phyloP scores from a whole-genome alignment of 495 filamentous ascomycete genomes.

The Jackrogersella minutella region DNA sequence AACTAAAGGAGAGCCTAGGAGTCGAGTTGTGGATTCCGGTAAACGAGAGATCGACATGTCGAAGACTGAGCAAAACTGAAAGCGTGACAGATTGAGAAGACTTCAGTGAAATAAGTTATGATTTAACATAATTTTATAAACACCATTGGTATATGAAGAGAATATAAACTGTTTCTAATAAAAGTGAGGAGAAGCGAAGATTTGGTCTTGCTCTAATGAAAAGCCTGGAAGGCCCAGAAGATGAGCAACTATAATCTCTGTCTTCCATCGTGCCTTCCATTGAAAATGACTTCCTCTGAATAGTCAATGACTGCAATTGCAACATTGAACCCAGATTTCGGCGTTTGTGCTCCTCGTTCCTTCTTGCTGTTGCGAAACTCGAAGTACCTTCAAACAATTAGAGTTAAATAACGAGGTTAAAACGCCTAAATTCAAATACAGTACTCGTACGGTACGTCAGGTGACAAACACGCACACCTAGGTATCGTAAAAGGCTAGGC shows the following conservation, averaged over 20 bases:
- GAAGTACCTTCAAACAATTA: not conserved
- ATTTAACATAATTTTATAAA: no score
- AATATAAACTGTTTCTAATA: not conserved
- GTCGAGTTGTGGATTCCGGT: slow-evolving; percentile 67
- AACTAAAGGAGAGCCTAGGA: slow-evolving; percentile 75
- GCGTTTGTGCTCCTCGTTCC: not conserved
- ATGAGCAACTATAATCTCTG: not conserved
- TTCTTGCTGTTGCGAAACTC: not conserved
- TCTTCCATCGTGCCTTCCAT: slow-evolving; percentile 14
- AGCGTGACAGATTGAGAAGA: not conserved
- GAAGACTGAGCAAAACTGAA: not conserved
- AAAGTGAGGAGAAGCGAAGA: not conserved
- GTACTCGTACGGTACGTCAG: slow-evolving; percentile 2
- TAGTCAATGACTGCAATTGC: not conserved
- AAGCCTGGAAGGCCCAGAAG: not conserved
- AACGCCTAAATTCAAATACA: not conserved
- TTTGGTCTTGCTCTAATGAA: not conserved
- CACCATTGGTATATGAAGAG: no score
- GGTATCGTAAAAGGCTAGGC: slow-evolving; percentile 21
- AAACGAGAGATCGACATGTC: slow-evolving; percentile 58
- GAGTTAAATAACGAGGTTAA: not conserved
- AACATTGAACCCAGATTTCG: not conserved
- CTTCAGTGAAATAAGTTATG: not conserved
- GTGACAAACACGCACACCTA: slow-evolving; percentile 21
- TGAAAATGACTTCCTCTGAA: not conserved